Conservation (phyloP, 148 eudicot species). For the Limonium bicolor region DNA sequence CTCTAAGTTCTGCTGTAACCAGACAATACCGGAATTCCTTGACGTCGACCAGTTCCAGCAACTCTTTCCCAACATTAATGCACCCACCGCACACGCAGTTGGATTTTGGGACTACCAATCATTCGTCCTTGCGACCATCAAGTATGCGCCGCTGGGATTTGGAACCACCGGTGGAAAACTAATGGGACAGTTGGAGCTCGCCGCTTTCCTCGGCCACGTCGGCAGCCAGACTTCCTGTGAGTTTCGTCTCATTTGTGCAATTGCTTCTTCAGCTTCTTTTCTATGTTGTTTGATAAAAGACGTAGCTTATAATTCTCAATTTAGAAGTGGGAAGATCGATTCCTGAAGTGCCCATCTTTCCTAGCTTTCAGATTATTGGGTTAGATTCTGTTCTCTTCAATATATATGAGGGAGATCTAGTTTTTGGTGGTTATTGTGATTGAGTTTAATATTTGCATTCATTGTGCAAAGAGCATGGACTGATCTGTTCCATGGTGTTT, state of each 20-base stretch:
- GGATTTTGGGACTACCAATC: slow-evolving; percentile 87
- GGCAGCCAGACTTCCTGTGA: slow-evolving; percentile 87
- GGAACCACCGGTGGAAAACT: slow-evolving; percentile 70
- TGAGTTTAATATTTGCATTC: too few species aligned
- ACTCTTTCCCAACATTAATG: slow-evolving; percentile 59
- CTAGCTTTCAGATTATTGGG: too few species aligned
- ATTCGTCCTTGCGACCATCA: slow-evolving; percentile 44
- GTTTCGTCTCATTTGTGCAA: too few species aligned
- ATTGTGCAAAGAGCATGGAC: too few species aligned
- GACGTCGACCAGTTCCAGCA: slow-evolving; percentile 73
- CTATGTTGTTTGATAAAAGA: neutral
- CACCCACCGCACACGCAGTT: slow-evolving; percentile 70
- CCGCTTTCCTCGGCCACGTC: slow-evolving; percentile 84
- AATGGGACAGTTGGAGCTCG: slow-evolving; percentile 50
- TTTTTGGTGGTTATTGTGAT: too few species aligned
- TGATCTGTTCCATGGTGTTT: too few species aligned
- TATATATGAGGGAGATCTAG: too few species aligned
- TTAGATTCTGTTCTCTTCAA: too few species aligned
- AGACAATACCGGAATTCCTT: slow-evolving; percentile 65
- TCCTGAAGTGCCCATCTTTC: too few species aligned
- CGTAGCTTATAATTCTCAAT: too few species aligned
- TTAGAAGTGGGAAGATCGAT: too few species aligned
- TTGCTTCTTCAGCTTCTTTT: neutral
- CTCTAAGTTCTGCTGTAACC: slow-evolving; percentile 65
- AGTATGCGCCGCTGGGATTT: slow-evolving; percentile 59